These are phyloP conservation scores for Chlamydomonas sp. DNA, from an alignment of 139 green algal species.

Conservation along the genomic window DNA sequence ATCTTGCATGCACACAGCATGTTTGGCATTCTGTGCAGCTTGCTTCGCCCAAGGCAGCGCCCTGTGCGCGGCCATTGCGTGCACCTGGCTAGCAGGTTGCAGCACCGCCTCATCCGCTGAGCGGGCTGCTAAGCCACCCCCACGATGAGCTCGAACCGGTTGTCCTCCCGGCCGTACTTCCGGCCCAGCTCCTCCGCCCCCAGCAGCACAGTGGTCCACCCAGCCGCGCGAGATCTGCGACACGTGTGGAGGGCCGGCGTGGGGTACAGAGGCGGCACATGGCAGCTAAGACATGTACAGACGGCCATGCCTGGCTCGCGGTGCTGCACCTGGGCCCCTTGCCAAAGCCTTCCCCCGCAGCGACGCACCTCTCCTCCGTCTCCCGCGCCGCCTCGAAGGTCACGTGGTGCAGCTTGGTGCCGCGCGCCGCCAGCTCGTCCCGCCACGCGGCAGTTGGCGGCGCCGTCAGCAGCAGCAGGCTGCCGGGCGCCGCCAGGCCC, in stretches of 20 bases:
- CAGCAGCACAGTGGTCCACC: not conserved
- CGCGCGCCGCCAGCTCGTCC: not conserved
- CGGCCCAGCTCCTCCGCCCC: not conserved
- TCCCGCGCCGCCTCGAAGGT: constrained; percentile 12
- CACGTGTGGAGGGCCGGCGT: not conserved
- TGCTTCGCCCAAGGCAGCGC: no score
- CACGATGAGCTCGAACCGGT: constrained; percentile 1
- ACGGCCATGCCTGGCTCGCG: no score
- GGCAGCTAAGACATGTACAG: no score
- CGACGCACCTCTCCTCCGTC: not conserved
- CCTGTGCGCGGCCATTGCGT: no score
- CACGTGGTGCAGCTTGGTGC: constrained; percentile 7
- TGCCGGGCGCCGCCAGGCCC: not conserved
- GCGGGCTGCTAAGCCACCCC: not conserved
- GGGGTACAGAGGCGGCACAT: no score
- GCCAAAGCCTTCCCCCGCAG: no score
- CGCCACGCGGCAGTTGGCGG: constrained; percentile 4
- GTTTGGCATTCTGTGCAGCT: no score
- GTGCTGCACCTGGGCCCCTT: no score
- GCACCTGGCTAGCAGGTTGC: no score
- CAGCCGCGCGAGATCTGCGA: not conserved
- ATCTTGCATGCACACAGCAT: no score
- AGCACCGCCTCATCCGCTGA: no score
- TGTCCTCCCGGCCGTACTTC: not conserved
- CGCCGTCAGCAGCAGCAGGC: not conserved